Conservation (phyloP, 176 grass and related monocot species). For the sorghum (Sorghum bicolor) region Sorghum_bicolor_NCBIv3 NC_012871.2:73271501-73272000, state of each 20-base stretch:
- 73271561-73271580: too few species aligned
- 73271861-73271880: slow-evolving; percentile 35
- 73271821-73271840: neutral
- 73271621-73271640: slow-evolving; percentile 56
- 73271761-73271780: too few species aligned
- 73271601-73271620: slow-evolving; percentile 62
- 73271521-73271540: too few species aligned
- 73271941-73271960: slow-evolving; percentile 20
- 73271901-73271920: neutral
- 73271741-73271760: too few species aligned
- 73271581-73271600: too few species aligned
- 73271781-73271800: too few species aligned
- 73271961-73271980: slow-evolving; percentile 11
- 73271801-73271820: too few species aligned
- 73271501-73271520: too few species aligned
- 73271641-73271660: slow-evolving; percentile 58
- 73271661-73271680: slow-evolving; percentile 40
- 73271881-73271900: neutral
- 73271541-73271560: slow-evolving; percentile 63
- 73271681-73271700: slow-evolving; percentile 51
- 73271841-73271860: slow-evolving; percentile 8
- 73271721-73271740: too few species aligned
- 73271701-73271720: too few species aligned
- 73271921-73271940: slow-evolving; percentile 45
- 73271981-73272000: slow-evolving; percentile 15